Base-by-base conservation (phyloP, 371 early-diverging fungal species). In the Mucor circinelloides region DNA sequence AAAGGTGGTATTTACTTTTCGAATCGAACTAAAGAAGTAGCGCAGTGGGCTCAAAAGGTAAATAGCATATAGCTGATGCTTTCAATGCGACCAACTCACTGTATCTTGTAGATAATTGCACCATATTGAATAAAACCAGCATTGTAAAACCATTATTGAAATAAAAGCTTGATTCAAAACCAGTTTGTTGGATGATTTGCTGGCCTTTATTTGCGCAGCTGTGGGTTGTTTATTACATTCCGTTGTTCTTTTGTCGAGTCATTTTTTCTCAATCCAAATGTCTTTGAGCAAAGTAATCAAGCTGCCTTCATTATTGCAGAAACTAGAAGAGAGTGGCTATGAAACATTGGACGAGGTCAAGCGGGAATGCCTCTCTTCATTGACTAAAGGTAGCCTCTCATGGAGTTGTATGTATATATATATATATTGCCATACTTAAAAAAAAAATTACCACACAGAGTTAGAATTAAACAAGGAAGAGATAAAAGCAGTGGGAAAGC, bases 281-380 rank as follows among this genome's bases (percentile, higher is more conserved):
- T 55, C 55, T 15, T 31, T 55, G 12, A 55, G 32, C 2, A 15
- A 57, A 21, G 15, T 38, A n/a, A 62, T 63, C n/a, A 10, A 48
- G 2, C 32, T 57, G 42, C 59, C 57, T 27, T 55, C 54, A 15
- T 61, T 78, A 58, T 19, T 31, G 36, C 32, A 66, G 36, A 78
- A 76, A 30, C 42, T 79, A 23, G 63, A 68, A 25, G 54, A 67
- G 9, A 60, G 54, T 44, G 79, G 79, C 2, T 76, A 74, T 50
- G 74, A 76, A 32, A 72, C 55, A 13, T 15, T 74, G 3, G 65
- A 72, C 32, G 67, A 76, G 25, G 27, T 76, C 13, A 54, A 30
- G 15, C 27, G n/a, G 3, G 13, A 32, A 6, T 21, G 48, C 9
- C 28, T 55, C 25, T 64, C 32, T 58, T 58, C 60, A 25, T 64